phyloP scores from a whole-genome alignment of 192 early-diverging fungal species.

The Coemansia nantahalensis region DNA sequence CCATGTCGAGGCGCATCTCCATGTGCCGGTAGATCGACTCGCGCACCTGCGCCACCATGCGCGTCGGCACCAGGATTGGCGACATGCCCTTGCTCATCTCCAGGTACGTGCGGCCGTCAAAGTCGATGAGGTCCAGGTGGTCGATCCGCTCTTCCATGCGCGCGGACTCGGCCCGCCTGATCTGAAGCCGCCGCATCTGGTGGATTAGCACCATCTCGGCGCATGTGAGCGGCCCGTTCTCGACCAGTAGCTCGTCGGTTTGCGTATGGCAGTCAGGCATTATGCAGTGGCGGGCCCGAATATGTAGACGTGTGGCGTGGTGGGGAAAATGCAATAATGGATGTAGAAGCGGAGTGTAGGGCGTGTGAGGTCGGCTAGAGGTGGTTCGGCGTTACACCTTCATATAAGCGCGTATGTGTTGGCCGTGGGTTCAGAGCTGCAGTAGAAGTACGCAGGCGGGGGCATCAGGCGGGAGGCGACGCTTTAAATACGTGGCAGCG shows the following conservation, averaged over 20 bases:
- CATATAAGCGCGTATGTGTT: too few relatives aligned
- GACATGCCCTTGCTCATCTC: conserved; percentile 26
- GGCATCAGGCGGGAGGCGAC: too few relatives aligned
- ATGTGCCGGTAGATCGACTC: conserved; percentile 15
- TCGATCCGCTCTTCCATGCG: conserved; percentile 2
- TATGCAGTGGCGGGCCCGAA: too few relatives aligned
- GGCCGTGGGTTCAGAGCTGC: too few relatives aligned
- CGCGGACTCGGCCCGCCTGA: conserved; percentile 12
- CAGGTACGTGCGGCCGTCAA: conserved; percentile 22
- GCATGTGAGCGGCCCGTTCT: conserved; percentile 11
- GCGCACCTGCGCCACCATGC: conserved; percentile 15
- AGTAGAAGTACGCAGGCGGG: too few relatives aligned
- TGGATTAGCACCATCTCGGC: conserved; percentile 19
- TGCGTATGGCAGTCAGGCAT: background rate
- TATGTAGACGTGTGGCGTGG: too few relatives aligned
- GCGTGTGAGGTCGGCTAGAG: too few relatives aligned
- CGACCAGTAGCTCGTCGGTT: background rate
- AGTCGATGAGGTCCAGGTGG: conserved; percentile 19
- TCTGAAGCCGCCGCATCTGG: conserved; percentile 22
- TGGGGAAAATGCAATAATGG: too few relatives aligned
- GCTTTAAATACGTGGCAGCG: too few relatives aligned
- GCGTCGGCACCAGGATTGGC: conserved; percentile 36
- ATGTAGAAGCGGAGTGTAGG: too few relatives aligned
- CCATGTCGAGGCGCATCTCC: background rate
- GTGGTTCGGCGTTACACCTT: too few relatives aligned